Conservation (phyloP, 2,329 filamentous ascomycete species). For the Trichoderma breve region DNA sequence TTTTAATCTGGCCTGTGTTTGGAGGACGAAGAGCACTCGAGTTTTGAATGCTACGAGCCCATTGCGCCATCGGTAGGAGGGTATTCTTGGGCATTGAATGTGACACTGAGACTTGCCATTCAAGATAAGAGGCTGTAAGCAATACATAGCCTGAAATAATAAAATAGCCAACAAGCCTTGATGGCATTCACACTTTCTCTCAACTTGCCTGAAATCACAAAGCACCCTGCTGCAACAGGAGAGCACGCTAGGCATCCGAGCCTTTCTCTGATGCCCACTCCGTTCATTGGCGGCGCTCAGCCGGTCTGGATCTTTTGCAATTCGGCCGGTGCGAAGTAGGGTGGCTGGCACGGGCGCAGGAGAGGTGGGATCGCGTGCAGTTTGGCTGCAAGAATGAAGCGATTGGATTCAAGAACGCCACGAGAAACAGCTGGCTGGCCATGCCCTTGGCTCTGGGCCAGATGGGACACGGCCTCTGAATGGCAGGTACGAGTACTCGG, state of each 20-base stretch:
- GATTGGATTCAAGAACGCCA: slow-evolving; percentile 19
- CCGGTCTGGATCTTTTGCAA: slow-evolving; percentile 15
- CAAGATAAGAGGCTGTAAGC: not conserved
- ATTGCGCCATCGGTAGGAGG: not conserved
- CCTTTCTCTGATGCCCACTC: not conserved
- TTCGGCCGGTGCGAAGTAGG: slow-evolving; percentile 1
- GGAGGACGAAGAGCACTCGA: not conserved
- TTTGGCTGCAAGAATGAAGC: slow-evolving; percentile 18
- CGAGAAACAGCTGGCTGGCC: slow-evolving; percentile 7
- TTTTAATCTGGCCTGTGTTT: slow-evolving; percentile 16
- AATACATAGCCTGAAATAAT: not conserved
- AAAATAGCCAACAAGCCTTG: not conserved
- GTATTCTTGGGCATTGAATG: not conserved
- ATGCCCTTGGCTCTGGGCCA: slow-evolving; percentile 4
- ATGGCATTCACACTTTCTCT: not conserved
- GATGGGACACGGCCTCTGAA: slow-evolving; percentile 2
- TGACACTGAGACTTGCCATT: not conserved
- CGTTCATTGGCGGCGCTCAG: not conserved
- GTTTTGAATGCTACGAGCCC: not conserved
- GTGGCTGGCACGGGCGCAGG: slow-evolving; percentile 14
- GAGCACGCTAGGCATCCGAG: not conserved
- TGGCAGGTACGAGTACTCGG: not conserved
- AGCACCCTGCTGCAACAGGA: not conserved
- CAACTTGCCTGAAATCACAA: not conserved
- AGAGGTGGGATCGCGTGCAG: slow-evolving; percentile 19